Percentiles rank a stretch among this genome's conserved stretches.
phyloP scores from a whole-genome alignment of 768 basidiomycete species.

The Gautieria morchelliformis region DNA sequence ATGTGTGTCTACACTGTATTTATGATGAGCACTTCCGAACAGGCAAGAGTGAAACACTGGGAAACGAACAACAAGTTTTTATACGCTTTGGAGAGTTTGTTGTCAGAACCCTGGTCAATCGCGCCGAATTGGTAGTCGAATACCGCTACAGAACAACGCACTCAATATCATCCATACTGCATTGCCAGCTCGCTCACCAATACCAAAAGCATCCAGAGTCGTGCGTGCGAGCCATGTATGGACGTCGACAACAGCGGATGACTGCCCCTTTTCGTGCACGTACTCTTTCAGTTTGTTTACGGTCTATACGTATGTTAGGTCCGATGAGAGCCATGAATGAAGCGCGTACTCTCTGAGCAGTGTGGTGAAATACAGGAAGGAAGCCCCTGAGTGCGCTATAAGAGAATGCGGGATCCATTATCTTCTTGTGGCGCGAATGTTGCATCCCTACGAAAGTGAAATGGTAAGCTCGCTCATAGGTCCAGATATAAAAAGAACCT shows the following conservation, averaged over 20 bases:
- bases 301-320: background rate
- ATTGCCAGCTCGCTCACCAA: slow-evolving; percentile 24
- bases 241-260: slow-evolving; percentile 15
- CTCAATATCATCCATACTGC: background rate
- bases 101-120: too few species aligned
- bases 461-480: background rate
- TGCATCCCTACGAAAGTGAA: slow-evolving; percentile 8
- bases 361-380: slow-evolving; percentile 17
- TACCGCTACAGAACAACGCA: too few species aligned
- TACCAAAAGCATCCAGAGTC: slow-evolving; percentile 41
- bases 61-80: too few species aligned
- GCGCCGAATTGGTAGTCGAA: too few species aligned
- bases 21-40: too few species aligned
- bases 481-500: slow-evolving; percentile 8
- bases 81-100: too few species aligned
- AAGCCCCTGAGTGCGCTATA: too few species aligned
- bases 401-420: too few species aligned
- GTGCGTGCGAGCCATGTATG: slow-evolving; percentile 29
- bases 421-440: slow-evolving; percentile 20
- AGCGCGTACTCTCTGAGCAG: slow-evolving; percentile 7
- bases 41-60: too few species aligned
- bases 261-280: background rate
- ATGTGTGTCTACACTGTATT: too few species aligned
- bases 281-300: background rate
- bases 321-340: background rate